These are phyloP conservation scores for Leccinum disarticulatum DNA, from an alignment of 768 basidiomycete species.

Conservation along the genomic window DNA sequence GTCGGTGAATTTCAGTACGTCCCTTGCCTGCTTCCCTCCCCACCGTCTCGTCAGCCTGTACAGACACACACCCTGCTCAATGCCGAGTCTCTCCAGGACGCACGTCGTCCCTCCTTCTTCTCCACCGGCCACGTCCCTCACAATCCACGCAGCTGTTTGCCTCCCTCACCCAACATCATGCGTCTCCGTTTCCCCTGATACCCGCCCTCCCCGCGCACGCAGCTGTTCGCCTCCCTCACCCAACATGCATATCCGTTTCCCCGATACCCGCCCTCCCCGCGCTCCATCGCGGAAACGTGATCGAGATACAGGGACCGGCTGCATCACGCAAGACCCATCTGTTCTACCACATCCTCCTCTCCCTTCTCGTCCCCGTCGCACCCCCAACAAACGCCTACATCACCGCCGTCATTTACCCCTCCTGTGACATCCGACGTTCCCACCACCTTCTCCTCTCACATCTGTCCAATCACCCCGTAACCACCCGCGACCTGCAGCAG, in stretches of 20 bases:
- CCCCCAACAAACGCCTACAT: conserved; percentile 42
- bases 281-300: conserved; percentile 55
- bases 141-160: conserved; percentile 41
- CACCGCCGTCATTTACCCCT: conserved; percentile 58
- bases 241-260: no score
- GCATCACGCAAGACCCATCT: conserved; percentile 78
- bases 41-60: no score
- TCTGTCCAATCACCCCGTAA: conserved; percentile 32
- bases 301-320: conserved; percentile 77
- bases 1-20: no score
- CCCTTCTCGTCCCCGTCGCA: conserved; percentile 53
- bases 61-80: no score
- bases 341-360: conserved; percentile 62
- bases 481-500: conserved; percentile 23
- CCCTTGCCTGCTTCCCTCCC: no score
- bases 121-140: conserved; percentile 7
- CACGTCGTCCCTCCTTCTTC: conserved; percentile 24
- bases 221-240: no score
- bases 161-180: conserved; percentile 39
- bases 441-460: conserved; percentile 50
- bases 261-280: conserved; percentile 25
- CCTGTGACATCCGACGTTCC: conserved; percentile 60
- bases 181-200: conserved; percentile 16
- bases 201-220: no score
- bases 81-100: conserved; percentile 36